phyloP scores from a whole-genome alignment of 2,329 filamentous ascomycete genomes.

The Talaromyces verruculosus region DNA sequence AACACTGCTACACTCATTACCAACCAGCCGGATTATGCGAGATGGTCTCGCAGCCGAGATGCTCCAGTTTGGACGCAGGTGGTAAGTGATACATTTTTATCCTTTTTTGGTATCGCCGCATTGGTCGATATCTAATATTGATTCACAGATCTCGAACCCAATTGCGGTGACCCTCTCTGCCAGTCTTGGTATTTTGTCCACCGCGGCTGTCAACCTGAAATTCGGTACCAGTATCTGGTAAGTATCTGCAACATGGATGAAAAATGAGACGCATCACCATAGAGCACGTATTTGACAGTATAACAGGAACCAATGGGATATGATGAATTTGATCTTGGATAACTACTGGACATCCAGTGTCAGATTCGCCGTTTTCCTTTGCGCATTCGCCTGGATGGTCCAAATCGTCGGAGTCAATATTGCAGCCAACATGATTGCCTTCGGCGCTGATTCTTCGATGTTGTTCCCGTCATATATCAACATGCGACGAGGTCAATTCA shows the following conservation, averaged over 20 bases:
- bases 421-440: slow-evolving; percentile 38
- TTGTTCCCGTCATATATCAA: slow-evolving; percentile 55
- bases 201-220: slow-evolving; percentile 45
- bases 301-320: slow-evolving; percentile 32
- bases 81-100: background rate
- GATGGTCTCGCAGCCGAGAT: slow-evolving; percentile 34
- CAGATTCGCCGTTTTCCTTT: slow-evolving; percentile 44
- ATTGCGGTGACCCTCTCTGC: slow-evolving; percentile 45
- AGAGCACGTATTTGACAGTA: background rate
- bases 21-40: slow-evolving; percentile 49
- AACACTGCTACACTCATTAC: slow-evolving; percentile 42
- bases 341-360: slow-evolving; percentile 34
- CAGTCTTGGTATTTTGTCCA: slow-evolving; percentile 47
- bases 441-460: slow-evolving; percentile 40
- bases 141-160: slow-evolving; percentile 40
- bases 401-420: slow-evolving; percentile 42
- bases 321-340: slow-evolving; percentile 35
- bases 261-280: slow-evolving; percentile 1
- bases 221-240: slow-evolving; percentile 38
- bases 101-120: background rate
- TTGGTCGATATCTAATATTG: background rate
- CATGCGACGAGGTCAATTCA: slow-evolving; percentile 53
- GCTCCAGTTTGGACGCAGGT: slow-evolving; percentile 46
- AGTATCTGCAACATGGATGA: background rate
- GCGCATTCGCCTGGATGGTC: slow-evolving; percentile 38